Conservation (phyloP, 176 grass and related monocot species). For the Avena eriantha region DNA sequence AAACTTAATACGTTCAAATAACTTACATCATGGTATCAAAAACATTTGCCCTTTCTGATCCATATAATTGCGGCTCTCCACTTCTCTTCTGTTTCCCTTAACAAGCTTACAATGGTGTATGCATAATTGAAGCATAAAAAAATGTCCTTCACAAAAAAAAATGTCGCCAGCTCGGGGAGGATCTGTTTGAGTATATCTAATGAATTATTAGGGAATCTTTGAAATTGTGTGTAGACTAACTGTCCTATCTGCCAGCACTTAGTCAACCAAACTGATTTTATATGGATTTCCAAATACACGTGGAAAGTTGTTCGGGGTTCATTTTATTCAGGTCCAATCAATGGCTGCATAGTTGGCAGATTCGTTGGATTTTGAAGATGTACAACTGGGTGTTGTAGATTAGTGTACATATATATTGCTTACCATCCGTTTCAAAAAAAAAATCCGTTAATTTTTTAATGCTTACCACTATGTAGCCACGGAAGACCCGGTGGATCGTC, state of each 20-base stretch:
- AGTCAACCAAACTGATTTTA: slow-evolving; percentile 20
- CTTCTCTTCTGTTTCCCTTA: no score
- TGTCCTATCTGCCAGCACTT: neutral
- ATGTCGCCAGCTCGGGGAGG: neutral
- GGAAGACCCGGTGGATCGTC: neutral
- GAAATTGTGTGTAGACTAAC: neutral
- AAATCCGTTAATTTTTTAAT: no score
- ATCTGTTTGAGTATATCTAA: neutral
- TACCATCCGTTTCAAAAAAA: no score
- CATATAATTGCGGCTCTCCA: no score
- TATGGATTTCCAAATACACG: neutral
- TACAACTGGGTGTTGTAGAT: neutral
- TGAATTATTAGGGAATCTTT: slow-evolving; percentile 35
- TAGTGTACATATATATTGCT: neutral
- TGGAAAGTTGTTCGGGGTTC: neutral
- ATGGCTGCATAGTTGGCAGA: neutral
- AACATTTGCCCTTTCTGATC: neutral
- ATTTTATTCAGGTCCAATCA: neutral
- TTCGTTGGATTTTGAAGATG: neutral
- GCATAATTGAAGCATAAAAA: slow-evolving; percentile 12
- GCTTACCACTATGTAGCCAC: neutral
- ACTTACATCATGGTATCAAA: neutral
- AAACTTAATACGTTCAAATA: neutral
- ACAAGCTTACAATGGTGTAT: neutral
- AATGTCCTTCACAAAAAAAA: slow-evolving; percentile 24